phyloP scores from a whole-genome alignment of 768 basidiomycete species.

The Terana coerulea region DNA sequence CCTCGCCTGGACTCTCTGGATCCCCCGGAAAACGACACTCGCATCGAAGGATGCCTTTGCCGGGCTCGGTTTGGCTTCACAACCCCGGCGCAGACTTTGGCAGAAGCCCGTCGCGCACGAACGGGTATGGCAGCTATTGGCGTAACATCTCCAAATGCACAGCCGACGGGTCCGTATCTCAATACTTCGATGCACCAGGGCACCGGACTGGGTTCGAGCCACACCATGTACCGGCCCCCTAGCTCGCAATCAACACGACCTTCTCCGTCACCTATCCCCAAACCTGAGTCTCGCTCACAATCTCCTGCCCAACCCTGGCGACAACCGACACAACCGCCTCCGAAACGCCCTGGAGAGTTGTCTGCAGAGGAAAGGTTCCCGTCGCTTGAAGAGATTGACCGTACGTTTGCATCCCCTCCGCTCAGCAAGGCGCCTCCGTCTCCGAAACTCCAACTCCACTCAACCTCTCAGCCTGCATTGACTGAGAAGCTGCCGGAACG shows the following conservation, averaged over 20 bases:
- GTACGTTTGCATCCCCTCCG: conserved; percentile 34
- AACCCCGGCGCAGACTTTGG: conserved; percentile 62
- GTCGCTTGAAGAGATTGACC: conserved; percentile 81
- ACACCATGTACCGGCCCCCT: conserved; percentile 24
- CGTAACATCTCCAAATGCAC: conserved; percentile 3
- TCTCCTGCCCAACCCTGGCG: conserved; percentile 4
- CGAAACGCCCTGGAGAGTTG: conserved; percentile 21
- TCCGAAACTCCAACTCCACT: conserved; percentile 3
- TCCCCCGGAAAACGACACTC: conserved; percentile 18
- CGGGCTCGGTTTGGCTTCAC: conserved; percentile 56
- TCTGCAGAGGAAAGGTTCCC: conserved; percentile 77
- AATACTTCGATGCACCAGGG: conserved; percentile 1
- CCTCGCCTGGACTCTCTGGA: conserved; percentile 9
- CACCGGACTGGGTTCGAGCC: conserved; percentile 19
- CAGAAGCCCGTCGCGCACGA: conserved; percentile 67
- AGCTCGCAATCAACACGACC: conserved; percentile 21
- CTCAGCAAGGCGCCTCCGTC: not conserved
- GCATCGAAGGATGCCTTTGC: conserved; percentile 70
- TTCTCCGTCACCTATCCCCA: conserved; percentile 18
- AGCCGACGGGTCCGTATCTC: conserved; percentile 12
- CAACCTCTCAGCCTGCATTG: conserved; percentile 11
- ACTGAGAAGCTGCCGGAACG: not conserved
- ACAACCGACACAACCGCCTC: conserved; percentile 2
- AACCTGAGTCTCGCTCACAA: conserved; percentile 15
- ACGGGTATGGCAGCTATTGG: conserved; percentile 58